Conservation (phyloP, 805 yeast species). For the Tetrapisispora iriomotensis region DNA sequence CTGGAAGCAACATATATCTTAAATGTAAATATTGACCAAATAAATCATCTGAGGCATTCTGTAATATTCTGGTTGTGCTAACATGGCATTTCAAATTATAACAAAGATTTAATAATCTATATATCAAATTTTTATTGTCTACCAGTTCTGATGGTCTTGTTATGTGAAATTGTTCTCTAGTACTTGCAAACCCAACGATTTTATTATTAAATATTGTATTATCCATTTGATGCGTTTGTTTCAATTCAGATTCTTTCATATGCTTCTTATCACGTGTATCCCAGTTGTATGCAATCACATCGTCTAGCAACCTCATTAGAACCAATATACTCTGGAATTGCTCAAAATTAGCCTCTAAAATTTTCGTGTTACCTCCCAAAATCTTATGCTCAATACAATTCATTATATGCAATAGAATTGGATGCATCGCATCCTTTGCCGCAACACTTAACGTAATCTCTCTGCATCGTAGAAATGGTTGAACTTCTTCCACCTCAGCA, state of each 20-base stretch:
- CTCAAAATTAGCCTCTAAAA: slow-evolving; percentile 6
- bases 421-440: not conserved
- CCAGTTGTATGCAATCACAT: slow-evolving; percentile 32
- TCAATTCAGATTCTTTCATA: slow-evolving; percentile 14
- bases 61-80: slow-evolving; percentile 22
- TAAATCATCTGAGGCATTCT: slow-evolving; percentile 15
- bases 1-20: not conserved
- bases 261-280: slow-evolving; percentile 21
- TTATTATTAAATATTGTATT: slow-evolving; percentile 15
- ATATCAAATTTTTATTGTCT: slow-evolving; percentile 11
- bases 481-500: slow-evolving; percentile 14
- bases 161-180: slow-evolving; percentile 23
- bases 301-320: slow-evolving; percentile 31
- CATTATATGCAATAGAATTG: slow-evolving; percentile 6
- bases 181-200: slow-evolving; percentile 28
- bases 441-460: slow-evolving; percentile 9
- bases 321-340: slow-evolving; percentile 27
- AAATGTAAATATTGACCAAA: slow-evolving; percentile 4
- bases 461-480: slow-evolving; percentile 8
- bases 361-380: slow-evolving; percentile 4
- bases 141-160: slow-evolving; percentile 25
- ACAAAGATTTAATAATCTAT: slow-evolving; percentile 17
- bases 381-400: slow-evolving; percentile 6
- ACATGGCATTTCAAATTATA: slow-evolving; percentile 25
- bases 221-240: not conserved